Evolutionary conservation across 768 basidiomycete genomes (phyloP), one percentile per base, ranked within the genome.

Genomic region (Crucibulum laeve): DNA sequence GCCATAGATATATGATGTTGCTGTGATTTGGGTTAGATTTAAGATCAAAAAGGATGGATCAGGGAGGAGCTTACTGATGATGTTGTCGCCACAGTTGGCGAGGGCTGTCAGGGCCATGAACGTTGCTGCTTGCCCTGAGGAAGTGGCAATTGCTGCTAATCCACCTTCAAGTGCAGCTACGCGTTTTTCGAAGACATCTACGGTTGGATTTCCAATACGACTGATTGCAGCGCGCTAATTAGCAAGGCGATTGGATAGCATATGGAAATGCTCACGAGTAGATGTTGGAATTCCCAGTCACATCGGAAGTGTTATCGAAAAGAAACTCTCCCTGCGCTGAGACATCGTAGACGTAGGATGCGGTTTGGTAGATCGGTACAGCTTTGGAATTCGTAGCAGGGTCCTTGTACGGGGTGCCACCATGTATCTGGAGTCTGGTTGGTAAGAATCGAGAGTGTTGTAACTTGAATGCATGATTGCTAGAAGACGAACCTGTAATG

Each of bases 101-200:
- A 87, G 58, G 21, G 79, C 71, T 0, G 74, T 59, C 46, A 89
- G 76, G 2, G 87, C 71, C 59, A 87, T 65, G 61, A 89, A 84
- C 53, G 89, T 86, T 0, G 87, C 89, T 5, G 83, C 68, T 56
- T 88, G 87, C 0, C 88, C 89, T 42, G 82, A 84, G 3, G 85
- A 66, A 0, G 80, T 71, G 2, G 87, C 87, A 3, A 91, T 73
- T 4, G 87, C 87, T 0, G 84, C 86, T 1, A 68, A 68, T 18
- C 88, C 89, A 10, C 86, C 84, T 59, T 91, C 88, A n/a, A 91
- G 70, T 0, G 83, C 83, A 3, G 85, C 81, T 19, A 90, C 80
- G 4, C 88, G 79, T 44, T 82, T 73, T 60, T 90, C 89, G 49
- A 91, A 88, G 1, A 89, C 83, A 45, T 81, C 82, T 24, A 79